Conservation (phyloP, 2,329 filamentous ascomycete genomes). For the Calonectria pauciramosa region DNA sequence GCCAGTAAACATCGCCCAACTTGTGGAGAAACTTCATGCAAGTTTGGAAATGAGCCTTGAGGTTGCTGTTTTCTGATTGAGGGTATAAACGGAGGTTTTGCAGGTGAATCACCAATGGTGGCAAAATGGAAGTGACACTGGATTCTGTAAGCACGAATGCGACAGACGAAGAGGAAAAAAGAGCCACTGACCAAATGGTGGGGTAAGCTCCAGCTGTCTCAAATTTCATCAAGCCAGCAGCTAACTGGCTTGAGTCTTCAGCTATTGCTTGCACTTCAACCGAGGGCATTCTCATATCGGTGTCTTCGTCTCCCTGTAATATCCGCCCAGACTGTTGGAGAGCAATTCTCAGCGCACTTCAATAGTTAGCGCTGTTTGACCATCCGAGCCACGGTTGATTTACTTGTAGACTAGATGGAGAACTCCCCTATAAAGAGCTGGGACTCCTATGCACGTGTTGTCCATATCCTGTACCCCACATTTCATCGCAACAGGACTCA, state of each 20-base stretch:
- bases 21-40: background rate
- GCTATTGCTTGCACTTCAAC: background rate
- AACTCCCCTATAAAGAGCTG: background rate
- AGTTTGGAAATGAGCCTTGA: background rate
- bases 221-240: background rate
- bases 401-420: background rate
- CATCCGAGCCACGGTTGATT: accelerated
- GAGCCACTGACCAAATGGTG: background rate
- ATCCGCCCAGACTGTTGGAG: background rate
- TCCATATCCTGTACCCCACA: too few species aligned
- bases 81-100: background rate
- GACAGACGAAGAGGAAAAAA: too few species aligned
- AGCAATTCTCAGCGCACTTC: background rate
- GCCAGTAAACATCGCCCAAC: background rate
- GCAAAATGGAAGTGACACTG: background rate
- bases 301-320: background rate
- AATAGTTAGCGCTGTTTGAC: background rate
- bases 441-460: background rate
- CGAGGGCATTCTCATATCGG: background rate
- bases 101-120: background rate
- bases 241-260: background rate
- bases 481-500: background rate
- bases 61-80: background rate
- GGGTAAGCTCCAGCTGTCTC: background rate
- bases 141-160: background rate